Evolutionary conservation across 768 basidiomycete species (phyloP).

Genomic region (Leccinum truebloodii): DNA sequence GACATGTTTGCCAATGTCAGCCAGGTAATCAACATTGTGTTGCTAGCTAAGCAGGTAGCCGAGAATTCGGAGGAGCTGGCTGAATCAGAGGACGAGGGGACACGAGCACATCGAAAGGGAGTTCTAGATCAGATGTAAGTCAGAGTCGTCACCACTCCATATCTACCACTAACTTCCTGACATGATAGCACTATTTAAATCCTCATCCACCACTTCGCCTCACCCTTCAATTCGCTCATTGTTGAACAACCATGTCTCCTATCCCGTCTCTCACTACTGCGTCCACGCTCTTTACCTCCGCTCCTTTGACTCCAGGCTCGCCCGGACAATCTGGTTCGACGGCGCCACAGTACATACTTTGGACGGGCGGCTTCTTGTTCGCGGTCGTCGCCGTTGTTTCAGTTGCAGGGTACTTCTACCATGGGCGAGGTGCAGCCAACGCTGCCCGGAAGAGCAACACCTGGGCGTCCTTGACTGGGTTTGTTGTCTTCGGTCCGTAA

Average conservation of each 20-base stretch:
- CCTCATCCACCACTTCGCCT: neutral
- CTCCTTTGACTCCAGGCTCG: neutral
- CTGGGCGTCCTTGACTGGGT: constrained; percentile 5
- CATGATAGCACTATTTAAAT: constrained; percentile 9
- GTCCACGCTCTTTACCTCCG: neutral
- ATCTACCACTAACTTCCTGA: neutral
- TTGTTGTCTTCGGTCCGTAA: constrained; percentile 13
- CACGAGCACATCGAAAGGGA: no score
- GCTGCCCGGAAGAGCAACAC: neutral
- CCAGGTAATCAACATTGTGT: no score
- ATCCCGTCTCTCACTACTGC: constrained; percentile 8
- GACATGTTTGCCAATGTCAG: no score
- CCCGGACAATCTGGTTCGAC: neutral
- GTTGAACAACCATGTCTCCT: constrained; percentile 19
- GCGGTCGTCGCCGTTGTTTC: constrained; percentile 14
- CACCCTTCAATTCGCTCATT: neutral
- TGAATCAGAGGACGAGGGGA: no score
- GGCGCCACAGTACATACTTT: neutral
- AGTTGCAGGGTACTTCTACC: constrained; percentile 18
- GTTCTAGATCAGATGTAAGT: no score
- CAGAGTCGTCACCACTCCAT: no score
- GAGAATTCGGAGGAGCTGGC: no score
- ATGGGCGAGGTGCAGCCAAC: neutral
- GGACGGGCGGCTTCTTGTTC: constrained; percentile 20
- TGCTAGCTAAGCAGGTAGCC: no score